phyloP scores from a whole-genome alignment of 2,329 filamentous ascomycete species.

The Colletotrichum camelliae region DNA sequence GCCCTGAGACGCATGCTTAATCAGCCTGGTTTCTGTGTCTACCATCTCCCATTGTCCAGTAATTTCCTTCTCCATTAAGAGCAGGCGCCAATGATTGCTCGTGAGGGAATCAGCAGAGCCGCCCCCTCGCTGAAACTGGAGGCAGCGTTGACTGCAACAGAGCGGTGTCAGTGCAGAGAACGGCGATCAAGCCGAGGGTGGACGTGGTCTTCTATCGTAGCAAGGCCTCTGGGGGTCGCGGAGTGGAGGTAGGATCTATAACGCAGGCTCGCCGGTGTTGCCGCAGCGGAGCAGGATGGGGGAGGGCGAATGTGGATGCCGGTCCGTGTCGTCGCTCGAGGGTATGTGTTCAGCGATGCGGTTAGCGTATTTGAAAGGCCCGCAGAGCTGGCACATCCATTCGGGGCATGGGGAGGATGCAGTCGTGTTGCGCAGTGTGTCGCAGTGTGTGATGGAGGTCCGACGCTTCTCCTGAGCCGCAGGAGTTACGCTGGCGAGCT shows the following conservation, averaged over 20 bases:
- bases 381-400: neutral
- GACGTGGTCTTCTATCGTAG: neutral
- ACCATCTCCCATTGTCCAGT: neutral
- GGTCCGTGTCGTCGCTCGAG: neutral
- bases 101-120: neutral
- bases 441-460: neutral
- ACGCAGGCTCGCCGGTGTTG: neutral
- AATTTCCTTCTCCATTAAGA: neutral
- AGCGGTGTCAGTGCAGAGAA: neutral
- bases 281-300: neutral
- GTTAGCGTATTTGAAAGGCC: neutral
- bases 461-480: neutral
- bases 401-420: neutral
- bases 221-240: neutral
- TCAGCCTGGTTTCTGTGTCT: neutral
- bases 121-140: neutral
- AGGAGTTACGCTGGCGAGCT: neutral
- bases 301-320: neutral
- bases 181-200: neutral
- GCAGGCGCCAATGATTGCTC: neutral
- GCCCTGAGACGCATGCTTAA: neutral
- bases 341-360: neutral
- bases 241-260: neutral
- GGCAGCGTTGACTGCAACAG: neutral
- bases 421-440: too few species aligned